A percentile compares a stretch with the other conserved stretches of the same genome.
These are phyloP conservation scores for Smallanthus sonchifolius DNA, from an alignment of 129 eudicot species.

Conservation along the genomic window DNA sequence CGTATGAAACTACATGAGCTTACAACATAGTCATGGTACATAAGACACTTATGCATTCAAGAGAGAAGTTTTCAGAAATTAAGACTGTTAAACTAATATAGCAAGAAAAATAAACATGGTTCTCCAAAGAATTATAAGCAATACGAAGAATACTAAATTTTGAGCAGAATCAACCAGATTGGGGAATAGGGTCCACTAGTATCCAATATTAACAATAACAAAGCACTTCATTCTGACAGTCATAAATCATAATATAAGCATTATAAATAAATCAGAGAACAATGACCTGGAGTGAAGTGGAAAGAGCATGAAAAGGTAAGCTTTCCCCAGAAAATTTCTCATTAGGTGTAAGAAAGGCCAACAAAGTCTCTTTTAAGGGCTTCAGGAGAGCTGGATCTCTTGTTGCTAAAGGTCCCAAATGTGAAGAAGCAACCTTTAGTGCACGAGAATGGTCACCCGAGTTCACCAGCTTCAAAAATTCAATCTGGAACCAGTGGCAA, in stretches of 20 bases:
- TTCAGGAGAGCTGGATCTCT: slow-evolving; percentile 65
- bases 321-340: slow-evolving; percentile 49
- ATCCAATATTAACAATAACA: neutral
- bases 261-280: neutral
- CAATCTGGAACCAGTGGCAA: slow-evolving; percentile 49
- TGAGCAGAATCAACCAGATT: neutral
- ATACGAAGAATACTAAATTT: neutral
- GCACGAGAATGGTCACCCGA: slow-evolving; percentile 79
- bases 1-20: neutral
- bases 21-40: neutral
- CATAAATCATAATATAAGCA: neutral
- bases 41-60: neutral
- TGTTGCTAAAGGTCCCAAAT: slow-evolving; percentile 92
- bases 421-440: slow-evolving; percentile 65
- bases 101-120: neutral
- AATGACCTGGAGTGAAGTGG: slow-evolving; percentile 91
- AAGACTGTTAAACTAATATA: neutral
- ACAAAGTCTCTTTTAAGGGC: slow-evolving; percentile 86
- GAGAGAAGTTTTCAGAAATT: neutral
- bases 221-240: neutral
- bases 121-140: neutral
- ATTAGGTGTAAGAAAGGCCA: slow-evolving; percentile 68
- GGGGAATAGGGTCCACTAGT: neutral
- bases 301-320: slow-evolving; percentile 67
- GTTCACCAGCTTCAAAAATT: slow-evolving; percentile 79